Conservation (phyloP, 75 land plant genomes). For the Selaginella tamariscina region DNA sequence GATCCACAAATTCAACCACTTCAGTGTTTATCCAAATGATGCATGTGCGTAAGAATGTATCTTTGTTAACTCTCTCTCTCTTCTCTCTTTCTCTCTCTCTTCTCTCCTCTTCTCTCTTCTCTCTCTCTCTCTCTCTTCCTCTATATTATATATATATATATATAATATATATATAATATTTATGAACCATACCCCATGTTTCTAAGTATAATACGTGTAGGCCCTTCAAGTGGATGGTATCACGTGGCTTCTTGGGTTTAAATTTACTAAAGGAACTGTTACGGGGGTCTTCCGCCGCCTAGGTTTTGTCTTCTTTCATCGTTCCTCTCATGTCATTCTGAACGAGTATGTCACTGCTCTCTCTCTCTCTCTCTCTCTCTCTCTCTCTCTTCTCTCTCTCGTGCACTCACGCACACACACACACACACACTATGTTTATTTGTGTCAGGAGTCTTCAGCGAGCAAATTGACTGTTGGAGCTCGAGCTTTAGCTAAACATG, state of each 20-base stretch:
- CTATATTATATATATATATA: too few relatives aligned
- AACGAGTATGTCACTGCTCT: background rate
- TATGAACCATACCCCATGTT: too few relatives aligned
- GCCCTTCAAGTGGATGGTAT: conserved; percentile 48
- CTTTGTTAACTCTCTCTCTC: background rate
- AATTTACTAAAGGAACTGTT: conserved; percentile 47
- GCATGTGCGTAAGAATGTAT: background rate
- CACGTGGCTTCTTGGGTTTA: conserved; percentile 45
- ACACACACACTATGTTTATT: background rate
- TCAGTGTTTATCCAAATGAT: background rate
- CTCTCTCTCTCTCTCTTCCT: too few relatives aligned
- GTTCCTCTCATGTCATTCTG: conserved; percentile 13
- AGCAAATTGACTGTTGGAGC: conserved; percentile 51
- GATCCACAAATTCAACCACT: background rate
- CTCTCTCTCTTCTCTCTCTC: too few relatives aligned
- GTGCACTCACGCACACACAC: too few relatives aligned
- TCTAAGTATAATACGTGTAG: conserved; percentile 25
- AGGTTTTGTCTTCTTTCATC: conserved; percentile 54
- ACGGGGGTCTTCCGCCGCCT: conserved; percentile 63
- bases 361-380: background rate
- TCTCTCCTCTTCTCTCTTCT: too few relatives aligned
- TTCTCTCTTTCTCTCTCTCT: background rate
- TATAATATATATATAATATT: too few relatives aligned
- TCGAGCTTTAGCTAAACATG: conserved; percentile 90
- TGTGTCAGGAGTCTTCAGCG: conserved; percentile 43